Base-by-base conservation (phyloP, 1,139 yeast genomes). In the Casaregolazyma suthepensis region DNA sequence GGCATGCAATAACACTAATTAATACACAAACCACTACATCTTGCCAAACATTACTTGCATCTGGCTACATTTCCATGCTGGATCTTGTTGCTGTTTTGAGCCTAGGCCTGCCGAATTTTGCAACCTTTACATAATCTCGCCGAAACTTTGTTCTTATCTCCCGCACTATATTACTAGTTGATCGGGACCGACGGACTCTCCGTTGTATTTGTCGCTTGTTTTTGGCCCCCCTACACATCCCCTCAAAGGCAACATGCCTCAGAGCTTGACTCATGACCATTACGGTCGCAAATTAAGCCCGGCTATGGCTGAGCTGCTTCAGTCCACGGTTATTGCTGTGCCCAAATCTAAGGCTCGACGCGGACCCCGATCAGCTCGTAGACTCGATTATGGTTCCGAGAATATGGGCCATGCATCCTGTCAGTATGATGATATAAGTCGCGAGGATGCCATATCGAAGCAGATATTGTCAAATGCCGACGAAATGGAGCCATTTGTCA, bases 291-390 rank as follows among this genome's bases (percentile, higher is more conserved):
- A 53, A 38, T 53, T 61, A 45, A 51, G 60, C 38, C 65, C 65
- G 35, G 64, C 65, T 6, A 51, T 63, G 52, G 55, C 64, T 15
- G 56, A 55, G 18, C 57, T 63, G 23, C 52, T 63, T 10, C 57
- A 60, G 5, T 49, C 63, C 10, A 63, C 66, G 12, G 60, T 61
- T 12, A 63, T 63, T 18, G 64, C 66, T 13, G 50, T 47, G 18
- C 50, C 47, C 7, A 35, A 35, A 35, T 26, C 46, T 19, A 44
- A 44, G 37, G 37, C 31, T 19, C 19, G 48, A 9, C 40, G 48
- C 23, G 22, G 46, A 15, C 31, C 35, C 19, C 29, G 23, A 42
- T 13, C 31, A 26, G 31, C 31, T 26, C 31, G 31, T 26, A 26
- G 5, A 7, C 31, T 26, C 2, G 40, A 13, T 15, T n/a, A 15